Evolutionary conservation across 768 basidiomycete species (phyloP), one percentile per base, ranked within the genome.

Genomic region (Mrakia hoshinonis): DNA sequence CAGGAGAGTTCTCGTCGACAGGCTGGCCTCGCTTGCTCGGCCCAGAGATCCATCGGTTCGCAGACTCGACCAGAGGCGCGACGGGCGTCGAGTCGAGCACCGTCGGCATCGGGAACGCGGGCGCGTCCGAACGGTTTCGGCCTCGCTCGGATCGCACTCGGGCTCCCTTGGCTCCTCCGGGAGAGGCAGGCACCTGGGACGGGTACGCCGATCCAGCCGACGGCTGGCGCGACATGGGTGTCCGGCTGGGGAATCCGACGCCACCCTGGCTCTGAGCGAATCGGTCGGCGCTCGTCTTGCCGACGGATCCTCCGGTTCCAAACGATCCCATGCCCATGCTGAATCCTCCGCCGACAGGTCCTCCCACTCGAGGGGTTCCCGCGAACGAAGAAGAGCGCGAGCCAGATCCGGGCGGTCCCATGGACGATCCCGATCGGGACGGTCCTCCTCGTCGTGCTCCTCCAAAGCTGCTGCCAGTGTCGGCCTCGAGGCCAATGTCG

Each of bases 401-500:
- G 29, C 55, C 52, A 15, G 60, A 38, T 31, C 64, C 46, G 24
- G 64, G 64, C 31, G 48, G 31, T 20, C 69, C 69, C 60, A 47
- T 51, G n/a, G 60, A 47, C 69, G 69, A 70, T 31, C 49, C 61
- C 22, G 29, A 18, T n/a, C 69, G 61, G 20, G 60, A 51, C 38
- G 60, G 60, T 34, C 48, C 61, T 47, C 51, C 49, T 48, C 70
- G 70, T 48, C 70, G 70, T 51, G 15, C 20, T 43, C 52, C 43
- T 9, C 70, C 64, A 34, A 46, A 49, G 24, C 15, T 15, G 39
- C 58, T 48, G 83, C 76, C 87, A 85, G 76, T 74, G 34, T 84
- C 83, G 12, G 90, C 89, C 77, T 93, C 92, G 66, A 97, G 85
- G 68, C 95, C 95, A 76, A 98, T 88, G 12, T 89, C 88, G 74